Base-by-base conservation (phyloP, 1,284 basidiomycete species). In the Ceratobasidium theobromae region DNA sequence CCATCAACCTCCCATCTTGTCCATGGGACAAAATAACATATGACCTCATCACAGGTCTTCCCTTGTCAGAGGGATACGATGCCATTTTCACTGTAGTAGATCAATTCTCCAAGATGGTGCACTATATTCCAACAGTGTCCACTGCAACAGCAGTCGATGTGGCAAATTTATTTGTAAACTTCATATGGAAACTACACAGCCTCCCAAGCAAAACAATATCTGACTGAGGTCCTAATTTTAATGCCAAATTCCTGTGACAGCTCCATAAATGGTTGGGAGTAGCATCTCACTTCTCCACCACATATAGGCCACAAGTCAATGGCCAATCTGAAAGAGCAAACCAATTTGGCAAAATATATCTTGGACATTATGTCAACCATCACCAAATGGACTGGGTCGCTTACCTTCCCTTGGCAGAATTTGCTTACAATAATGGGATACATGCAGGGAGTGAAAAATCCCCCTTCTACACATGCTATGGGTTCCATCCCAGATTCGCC, bases 361-460 rank as follows among this genome's bases (percentile, higher is more conserved):
- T 66, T 4, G 27, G 55, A 18, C 5, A 28, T 4, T 60, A 46
- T 32, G 16, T 25, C 27, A 66, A 66, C 32, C 38, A 57, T 46
- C 2, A 32, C 33, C 65, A 66, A 35, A 49, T 21, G 25, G 53
- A 57, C 21, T 66, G 65, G 65, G 65, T 53, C 1, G 32, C 53
- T 1, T 60, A 69, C 4, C 70, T 77, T 0, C 72, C 74, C 1
- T 6, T 73, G 5, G 75, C 75, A 0, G 72, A 73, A 46, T 77
- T 76, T 54, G 68, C 68, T 0, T 73, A 72, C 68, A 76, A 76
- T 66, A 74, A 74, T 32, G 25, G 27, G 11, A 18, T 49, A 27
- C 43, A 62, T 18, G 18, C 46, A 1, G 40, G 49, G 14, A 65
- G 38, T 0, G 41, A 51, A 2, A 28, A 53, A 33, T 38, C 49